Percentiles rank a stretch among this genome's conserved stretches.
These are phyloP conservation scores for Penicillium sp. DNA, from an alignment of 2,329 filamentous ascomycete species.

Conservation along the genomic window DNA sequence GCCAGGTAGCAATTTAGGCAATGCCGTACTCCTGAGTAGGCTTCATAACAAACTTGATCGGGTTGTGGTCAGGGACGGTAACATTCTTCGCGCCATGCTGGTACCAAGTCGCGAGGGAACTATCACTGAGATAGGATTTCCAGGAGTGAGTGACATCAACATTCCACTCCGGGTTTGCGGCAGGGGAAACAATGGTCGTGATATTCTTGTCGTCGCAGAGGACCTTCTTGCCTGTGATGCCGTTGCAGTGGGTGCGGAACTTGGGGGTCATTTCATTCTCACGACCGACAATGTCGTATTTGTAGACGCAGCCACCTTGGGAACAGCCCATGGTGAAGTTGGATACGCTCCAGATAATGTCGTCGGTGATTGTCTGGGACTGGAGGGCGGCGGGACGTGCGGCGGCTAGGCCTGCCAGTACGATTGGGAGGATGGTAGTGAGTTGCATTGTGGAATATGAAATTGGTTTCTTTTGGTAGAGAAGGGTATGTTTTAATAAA, in stretches of 20 bases:
- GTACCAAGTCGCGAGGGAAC: conserved; percentile 8
- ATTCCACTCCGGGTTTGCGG: conserved; percentile 20
- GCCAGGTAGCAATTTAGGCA: background rate
- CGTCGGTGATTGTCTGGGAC: conserved; percentile 8
- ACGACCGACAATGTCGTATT: conserved; percentile 26
- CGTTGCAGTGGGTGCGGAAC: conserved; percentile 31
- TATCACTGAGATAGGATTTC: conserved; percentile 11
- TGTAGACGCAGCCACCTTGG: conserved; percentile 27
- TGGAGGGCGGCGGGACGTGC: conserved; percentile 15
- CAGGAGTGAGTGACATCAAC: conserved; percentile 24
- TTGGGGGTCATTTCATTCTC: conserved; percentile 24
- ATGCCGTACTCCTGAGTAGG: conserved; percentile 8
- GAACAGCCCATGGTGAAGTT: conserved; percentile 28
- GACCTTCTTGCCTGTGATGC: conserved; percentile 18
- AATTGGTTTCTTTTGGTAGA: background rate
- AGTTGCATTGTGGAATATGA: conserved; percentile 24
- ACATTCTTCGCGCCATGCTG: conserved; percentile 6
- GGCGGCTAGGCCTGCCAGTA: conserved; percentile 20
- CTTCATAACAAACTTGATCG: conserved; percentile 2
- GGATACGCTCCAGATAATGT: conserved; percentile 26
- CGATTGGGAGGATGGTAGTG: conserved; percentile 18
- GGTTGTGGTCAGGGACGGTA: background rate
- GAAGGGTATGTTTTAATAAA: background rate
- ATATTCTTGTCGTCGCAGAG: conserved; percentile 24
- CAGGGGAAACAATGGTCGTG: conserved; percentile 16